These are phyloP conservation scores for Globisporangium echinulatum DNA, from an alignment of 352 stramenopile species.

Conservation along the genomic window DNA sequence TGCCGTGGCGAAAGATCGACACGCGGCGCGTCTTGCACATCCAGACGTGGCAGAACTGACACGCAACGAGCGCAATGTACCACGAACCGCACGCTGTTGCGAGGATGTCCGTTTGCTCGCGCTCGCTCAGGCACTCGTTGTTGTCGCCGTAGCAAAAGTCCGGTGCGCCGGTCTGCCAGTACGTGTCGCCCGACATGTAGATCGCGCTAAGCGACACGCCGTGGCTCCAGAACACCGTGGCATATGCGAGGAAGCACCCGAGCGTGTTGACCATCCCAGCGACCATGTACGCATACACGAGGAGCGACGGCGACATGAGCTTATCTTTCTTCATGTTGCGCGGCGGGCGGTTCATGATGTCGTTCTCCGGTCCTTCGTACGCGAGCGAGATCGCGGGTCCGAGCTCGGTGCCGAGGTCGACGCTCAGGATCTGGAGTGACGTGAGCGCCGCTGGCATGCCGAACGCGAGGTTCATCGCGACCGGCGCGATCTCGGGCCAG, in stretches of 20 bases:
- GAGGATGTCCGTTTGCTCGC: conserved; percentile 44
- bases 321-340: conserved; percentile 63
- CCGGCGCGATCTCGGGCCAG: conserved; percentile 67
- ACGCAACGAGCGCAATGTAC: conserved; percentile 66
- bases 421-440: conserved; percentile 85
- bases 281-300: conserved; percentile 80
- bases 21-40: conserved; percentile 82
- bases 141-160: conserved; percentile 20
- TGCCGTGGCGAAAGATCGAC: conserved; percentile 56
- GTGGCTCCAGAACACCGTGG: conserved; percentile 28
- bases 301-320: conserved; percentile 73
- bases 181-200: conserved; percentile 25
- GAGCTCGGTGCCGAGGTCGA: conserved; percentile 88
- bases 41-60: conserved; percentile 81
- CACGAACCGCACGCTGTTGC: conserved; percentile 55
- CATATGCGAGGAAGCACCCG: conserved; percentile 32
- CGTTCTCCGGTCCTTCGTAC: conserved; percentile 68
- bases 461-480: conserved; percentile 74
- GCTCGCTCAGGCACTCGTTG: conserved; percentile 23
- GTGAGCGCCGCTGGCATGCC: conserved; percentile 74
- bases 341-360: conserved; percentile 76
- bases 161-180: conserved; percentile 21
- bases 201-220: conserved; percentile 32
- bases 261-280: conserved; percentile 75
- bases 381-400: conserved; percentile 85